phyloP scores from a whole-genome alignment of 176 grass and related monocot species.

The Microstegium vimineum region DNA sequence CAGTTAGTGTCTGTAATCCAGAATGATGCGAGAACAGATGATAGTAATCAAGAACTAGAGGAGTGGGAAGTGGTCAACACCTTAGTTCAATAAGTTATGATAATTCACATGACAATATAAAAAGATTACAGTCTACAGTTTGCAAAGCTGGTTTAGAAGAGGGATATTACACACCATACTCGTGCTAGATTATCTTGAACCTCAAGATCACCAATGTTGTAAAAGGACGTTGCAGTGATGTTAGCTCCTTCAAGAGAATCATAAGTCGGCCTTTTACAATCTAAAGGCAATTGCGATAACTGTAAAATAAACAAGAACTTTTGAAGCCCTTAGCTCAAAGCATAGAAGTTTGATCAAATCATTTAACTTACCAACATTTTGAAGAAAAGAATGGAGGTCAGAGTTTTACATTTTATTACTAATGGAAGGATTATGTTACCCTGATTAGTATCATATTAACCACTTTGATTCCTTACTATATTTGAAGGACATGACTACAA shows the following conservation, averaged over 20 bases:
- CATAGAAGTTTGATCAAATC: slow-evolving; percentile 19
- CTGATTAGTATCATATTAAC: neutral
- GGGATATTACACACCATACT: slow-evolving; percentile 63
- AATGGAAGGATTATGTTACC: slow-evolving; percentile 5
- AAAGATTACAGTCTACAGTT: slow-evolving; percentile 2
- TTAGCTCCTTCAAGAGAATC: slow-evolving; percentile 86
- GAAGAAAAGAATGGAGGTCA: neutral
- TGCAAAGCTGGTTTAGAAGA: slow-evolving; percentile 5
- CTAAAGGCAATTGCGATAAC: slow-evolving; percentile 73
- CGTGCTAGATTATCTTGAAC: slow-evolving; percentile 93
- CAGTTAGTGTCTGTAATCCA: neutral
- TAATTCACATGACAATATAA: neutral
- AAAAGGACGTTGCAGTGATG: slow-evolving; percentile 63
- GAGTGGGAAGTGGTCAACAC: neutral
- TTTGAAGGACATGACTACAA: slow-evolving; percentile 17
- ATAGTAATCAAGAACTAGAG: slow-evolving; percentile 8
- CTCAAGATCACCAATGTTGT: slow-evolving; percentile 96
- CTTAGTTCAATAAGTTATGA: slow-evolving; percentile 1
- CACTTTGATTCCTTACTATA: neutral
- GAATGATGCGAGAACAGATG: neutral
- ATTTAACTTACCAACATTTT: slow-evolving; percentile 3
- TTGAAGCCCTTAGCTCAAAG: neutral
- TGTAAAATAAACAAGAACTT: slow-evolving; percentile 34
- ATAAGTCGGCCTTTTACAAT: slow-evolving; percentile 81
- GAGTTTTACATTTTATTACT: neutral